Percentiles rank a stretch among this genome's conserved stretches.
Evolutionary conservation across 2,329 filamentous ascomycete species (phyloP).

Genomic region (Cercospora canescens): DNA sequence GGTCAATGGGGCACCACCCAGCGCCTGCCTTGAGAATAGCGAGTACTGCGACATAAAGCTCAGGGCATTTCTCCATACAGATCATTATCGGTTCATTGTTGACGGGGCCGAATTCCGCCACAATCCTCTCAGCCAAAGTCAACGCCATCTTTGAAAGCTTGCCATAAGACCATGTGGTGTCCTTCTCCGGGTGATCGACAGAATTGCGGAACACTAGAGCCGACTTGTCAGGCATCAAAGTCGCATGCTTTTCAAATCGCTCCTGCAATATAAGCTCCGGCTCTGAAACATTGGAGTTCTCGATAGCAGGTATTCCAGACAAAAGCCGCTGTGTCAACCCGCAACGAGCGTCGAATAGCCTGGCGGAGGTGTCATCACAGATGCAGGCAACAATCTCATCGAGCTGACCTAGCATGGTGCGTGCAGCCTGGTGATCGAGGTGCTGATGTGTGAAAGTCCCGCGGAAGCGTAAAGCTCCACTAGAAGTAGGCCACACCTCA

Average conservation of each 20-base stretch:
- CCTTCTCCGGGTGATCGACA: conserved; percentile 40
- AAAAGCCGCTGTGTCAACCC: neutral
- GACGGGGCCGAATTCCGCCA: conserved; percentile 42
- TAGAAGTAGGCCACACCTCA: conserved; percentile 31
- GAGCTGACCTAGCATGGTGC: conserved; percentile 14
- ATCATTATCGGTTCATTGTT: conserved; percentile 61
- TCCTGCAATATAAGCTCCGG: conserved; percentile 8
- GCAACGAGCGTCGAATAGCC: conserved; percentile 1
- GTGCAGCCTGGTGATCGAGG: conserved; percentile 8
- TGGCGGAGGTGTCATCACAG: conserved; percentile 3
- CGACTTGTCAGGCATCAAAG: conserved; percentile 49
- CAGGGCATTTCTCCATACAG: conserved; percentile 70
- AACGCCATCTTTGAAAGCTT: conserved; percentile 65
- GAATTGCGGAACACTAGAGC: conserved; percentile 63
- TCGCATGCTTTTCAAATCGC: conserved; percentile 54
- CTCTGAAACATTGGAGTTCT: neutral
- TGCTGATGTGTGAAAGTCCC: conserved; percentile 16
- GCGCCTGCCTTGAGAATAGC: conserved; percentile 71
- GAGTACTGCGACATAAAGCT: conserved; percentile 71
- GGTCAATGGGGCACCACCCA: conserved; percentile 70
- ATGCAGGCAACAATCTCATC: conserved; percentile 8
- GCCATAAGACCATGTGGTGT: conserved; percentile 57
- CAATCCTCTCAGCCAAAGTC: conserved; percentile 44
- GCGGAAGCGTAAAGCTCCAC: conserved; percentile 14
- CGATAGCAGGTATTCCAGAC: conserved; percentile 33